phyloP scores from a whole-genome alignment of 768 basidiomycete genomes.

The Lentinula edodes region DNA sequence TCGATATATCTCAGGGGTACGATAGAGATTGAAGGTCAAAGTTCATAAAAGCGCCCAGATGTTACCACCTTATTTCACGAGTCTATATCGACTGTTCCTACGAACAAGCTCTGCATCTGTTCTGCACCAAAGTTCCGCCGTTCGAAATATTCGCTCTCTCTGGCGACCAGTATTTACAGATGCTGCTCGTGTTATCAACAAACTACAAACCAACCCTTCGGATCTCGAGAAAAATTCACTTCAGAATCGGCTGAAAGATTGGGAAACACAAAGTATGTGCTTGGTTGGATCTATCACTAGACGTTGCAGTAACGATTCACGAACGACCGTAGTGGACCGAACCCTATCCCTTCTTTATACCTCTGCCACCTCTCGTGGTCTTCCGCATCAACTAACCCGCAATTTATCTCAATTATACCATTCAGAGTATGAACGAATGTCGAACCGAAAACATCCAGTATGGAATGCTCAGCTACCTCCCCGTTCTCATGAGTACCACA shows the following conservation, averaged over 20 bases:
- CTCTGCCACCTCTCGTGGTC: conserved; percentile 58
- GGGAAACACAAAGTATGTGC: conserved; percentile 51
- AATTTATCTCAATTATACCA: conserved; percentile 42
- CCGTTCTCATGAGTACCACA: conserved; percentile 15
- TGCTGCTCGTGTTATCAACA: conserved; percentile 37
- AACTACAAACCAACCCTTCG: conserved; percentile 28
- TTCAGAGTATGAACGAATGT: conserved; percentile 27
- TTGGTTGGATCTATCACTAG: neutral
- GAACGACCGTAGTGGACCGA: conserved; percentile 48
- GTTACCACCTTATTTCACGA: conserved; percentile 31
- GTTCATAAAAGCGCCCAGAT: neutral
- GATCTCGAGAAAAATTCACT: conserved; percentile 8
- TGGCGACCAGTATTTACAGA: conserved; percentile 53
- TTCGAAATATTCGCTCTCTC: conserved; percentile 38
- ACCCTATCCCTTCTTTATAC: conserved; percentile 58
- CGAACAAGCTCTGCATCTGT: conserved; percentile 54
- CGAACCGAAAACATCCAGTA: conserved; percentile 14
- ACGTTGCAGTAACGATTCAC: neutral
- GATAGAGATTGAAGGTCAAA: no score
- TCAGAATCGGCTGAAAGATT: conserved; percentile 40
- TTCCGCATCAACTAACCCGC: conserved; percentile 52
- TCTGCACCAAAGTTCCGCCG: conserved; percentile 41
- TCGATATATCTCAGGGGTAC: no score
- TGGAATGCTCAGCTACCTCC: conserved; percentile 32
- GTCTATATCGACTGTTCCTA: conserved; percentile 56